Evolutionary conservation across 2,329 filamentous ascomycete species (phyloP), one percentile per base, ranked within the genome.

Genomic region (Juglanconis sp.): DNA sequence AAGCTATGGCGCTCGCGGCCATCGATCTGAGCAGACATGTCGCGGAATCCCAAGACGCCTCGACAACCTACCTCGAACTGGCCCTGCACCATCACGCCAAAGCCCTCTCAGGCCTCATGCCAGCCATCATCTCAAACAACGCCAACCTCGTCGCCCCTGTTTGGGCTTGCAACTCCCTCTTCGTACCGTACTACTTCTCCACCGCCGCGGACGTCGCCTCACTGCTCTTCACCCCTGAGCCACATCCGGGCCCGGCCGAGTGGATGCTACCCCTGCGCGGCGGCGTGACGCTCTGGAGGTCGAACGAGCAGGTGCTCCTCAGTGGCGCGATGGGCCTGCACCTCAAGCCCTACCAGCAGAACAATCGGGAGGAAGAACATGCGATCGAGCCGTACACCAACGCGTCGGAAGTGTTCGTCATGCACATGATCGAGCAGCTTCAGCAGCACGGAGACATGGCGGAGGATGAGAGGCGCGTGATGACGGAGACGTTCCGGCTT

Each of bases 241-340:
- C 66, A 2, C 10, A 44, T 6, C 56, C 61, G 9, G 49, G 60
- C 10, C 63, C 68, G 24, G 64, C 68, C 13, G 65, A 68, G 57
- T 70, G 68, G 68, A 60, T 70, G 32, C 17, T 63, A 1, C 64
- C 68, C 1, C 61, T 69, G 30, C 65, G 67, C 10, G 67, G 68
- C 32, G 64, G 61, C 54, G 61, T 63, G 8, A 58, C 61, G 3
- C 60, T 70, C 30, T 48, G 49, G n/a, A 42, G 7, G 36, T 44
- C 49, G 13, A 50, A 56, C 47, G 42, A 59, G 48, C 24, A 60
- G 11, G 63, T 63, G 10, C 42, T 65, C 11, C 36, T 64, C 40
- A 50, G 64, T 32, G 47, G 48, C n/a, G 48, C 51, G 10, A 64
- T 69, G 5, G 65, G 66, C 4, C 40, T 63, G n/a, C 51, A 67